Evolutionary conservation across 345 rosid species (phyloP).

Genomic region (Laguncularia racemosa): DNA sequence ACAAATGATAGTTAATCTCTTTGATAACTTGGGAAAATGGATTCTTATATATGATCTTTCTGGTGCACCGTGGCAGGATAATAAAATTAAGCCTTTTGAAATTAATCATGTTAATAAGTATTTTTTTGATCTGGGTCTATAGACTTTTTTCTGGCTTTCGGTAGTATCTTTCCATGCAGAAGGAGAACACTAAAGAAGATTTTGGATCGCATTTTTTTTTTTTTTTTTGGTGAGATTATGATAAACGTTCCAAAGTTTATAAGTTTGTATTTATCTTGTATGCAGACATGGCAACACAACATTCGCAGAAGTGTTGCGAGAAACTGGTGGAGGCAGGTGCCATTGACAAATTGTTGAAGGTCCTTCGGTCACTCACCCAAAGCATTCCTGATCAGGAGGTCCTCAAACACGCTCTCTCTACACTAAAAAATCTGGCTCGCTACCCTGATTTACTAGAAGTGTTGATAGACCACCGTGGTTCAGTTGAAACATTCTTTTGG

Average conservation of each 20-base stretch:
- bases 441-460: slow-evolving; percentile 56
- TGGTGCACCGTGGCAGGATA: too few relatives aligned
- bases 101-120: too few relatives aligned
- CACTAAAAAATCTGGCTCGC: slow-evolving; percentile 64
- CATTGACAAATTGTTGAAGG: slow-evolving; percentile 46
- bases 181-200: too few relatives aligned
- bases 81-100: too few relatives aligned
- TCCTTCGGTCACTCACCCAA: slow-evolving; percentile 61
- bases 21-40: not conserved
- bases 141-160: too few relatives aligned
- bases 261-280: not conserved
- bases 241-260: too few relatives aligned
- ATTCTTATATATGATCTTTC: not conserved
- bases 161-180: too few relatives aligned
- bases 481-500: slow-evolving; percentile 53
- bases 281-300: slow-evolving; percentile 64
- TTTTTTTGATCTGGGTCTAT: too few relatives aligned
- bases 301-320: slow-evolving; percentile 81
- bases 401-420: slow-evolving; percentile 69
- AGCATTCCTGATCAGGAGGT: slow-evolving; percentile 93
- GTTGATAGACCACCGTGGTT: slow-evolving; percentile 43
- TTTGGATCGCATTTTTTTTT: too few relatives aligned
- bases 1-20: not conserved
- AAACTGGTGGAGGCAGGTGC: slow-evolving; percentile 90
- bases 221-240: too few relatives aligned